phyloP scores from a whole-genome alignment of 257 asterid genomes.

The Solanum ahanhuiri region DNA sequence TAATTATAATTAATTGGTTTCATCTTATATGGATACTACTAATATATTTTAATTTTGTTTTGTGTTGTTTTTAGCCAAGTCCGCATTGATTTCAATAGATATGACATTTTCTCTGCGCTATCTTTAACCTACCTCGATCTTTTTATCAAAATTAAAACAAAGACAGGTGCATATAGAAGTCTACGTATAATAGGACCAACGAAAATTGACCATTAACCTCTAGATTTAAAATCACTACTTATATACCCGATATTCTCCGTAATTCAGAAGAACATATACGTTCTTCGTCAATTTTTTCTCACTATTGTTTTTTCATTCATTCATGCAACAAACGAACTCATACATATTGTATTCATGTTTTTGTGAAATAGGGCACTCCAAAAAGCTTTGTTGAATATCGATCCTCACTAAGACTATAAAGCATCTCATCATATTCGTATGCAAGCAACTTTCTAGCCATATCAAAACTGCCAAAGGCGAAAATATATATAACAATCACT shows the following conservation, averaged over 20 bases:
- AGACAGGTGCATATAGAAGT: neutral
- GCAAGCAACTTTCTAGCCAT: neutral
- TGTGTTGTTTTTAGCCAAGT: neutral
- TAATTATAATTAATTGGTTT: neutral
- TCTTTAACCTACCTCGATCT: neutral
- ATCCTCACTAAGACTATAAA: neutral
- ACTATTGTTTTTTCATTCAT: neutral
- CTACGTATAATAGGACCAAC: neutral
- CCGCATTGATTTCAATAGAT: neutral
- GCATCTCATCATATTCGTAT: neutral
- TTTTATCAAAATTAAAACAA: neutral
- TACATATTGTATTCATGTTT: neutral
- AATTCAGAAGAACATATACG: neutral
- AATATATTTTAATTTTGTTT: neutral
- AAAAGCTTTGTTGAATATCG: neutral
- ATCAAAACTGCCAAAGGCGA: neutral
- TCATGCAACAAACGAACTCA: neutral
- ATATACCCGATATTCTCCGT: neutral
- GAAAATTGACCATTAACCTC: neutral
- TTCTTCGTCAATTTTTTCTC: neutral
- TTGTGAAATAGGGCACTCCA: neutral
- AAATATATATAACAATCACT: neutral
- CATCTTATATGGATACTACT: neutral
- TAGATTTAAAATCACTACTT: neutral
- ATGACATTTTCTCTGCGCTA: neutral